Percentiles rank a stretch among this genome's conserved stretches.
These are phyloP conservation scores for Vigna angularis DNA, from an alignment of 306 rosid genomes.

Conservation along the genomic window DNA sequence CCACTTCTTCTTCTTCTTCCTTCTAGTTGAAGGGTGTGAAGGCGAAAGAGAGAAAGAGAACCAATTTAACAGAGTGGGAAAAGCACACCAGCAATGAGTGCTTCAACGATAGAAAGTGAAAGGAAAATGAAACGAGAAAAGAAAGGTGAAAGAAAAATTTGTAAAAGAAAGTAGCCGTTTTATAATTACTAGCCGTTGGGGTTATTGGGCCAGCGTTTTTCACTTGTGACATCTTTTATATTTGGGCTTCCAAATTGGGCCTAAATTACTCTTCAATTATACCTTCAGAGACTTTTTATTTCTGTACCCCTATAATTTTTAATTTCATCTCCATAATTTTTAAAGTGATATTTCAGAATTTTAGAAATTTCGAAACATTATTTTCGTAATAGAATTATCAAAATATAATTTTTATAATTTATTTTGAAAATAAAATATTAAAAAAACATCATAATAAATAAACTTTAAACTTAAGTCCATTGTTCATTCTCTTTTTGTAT, in stretches of 20 bases:
- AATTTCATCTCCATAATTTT: no score
- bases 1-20: slow-evolving; percentile 13
- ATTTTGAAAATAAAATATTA: no score
- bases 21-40: slow-evolving; percentile 7
- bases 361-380: no score
- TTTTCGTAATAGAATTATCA: no score
- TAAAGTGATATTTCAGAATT: no score
- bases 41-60: not conserved
- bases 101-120: slow-evolving; percentile 43
- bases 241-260: not conserved
- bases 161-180: slow-evolving; percentile 68
- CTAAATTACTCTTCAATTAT: not conserved
- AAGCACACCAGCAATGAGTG: slow-evolving; percentile 41
- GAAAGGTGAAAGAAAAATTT: slow-evolving; percentile 40
- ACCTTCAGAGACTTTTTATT: not conserved
- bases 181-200: slow-evolving; percentile 82
- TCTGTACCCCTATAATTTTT: no score
- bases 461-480: no score
- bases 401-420: no score
- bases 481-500: no score
- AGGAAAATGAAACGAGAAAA: slow-evolving; percentile 2
- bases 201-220: slow-evolving; percentile 21
- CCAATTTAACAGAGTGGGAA: slow-evolving; percentile 33
- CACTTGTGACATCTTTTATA: not conserved
- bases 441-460: no score